Evolutionary conservation across 139 green algal genomes (phyloP), one percentile per base, ranked within the genome.

Genomic region (Zygnema circumcarinatum): DNA sequence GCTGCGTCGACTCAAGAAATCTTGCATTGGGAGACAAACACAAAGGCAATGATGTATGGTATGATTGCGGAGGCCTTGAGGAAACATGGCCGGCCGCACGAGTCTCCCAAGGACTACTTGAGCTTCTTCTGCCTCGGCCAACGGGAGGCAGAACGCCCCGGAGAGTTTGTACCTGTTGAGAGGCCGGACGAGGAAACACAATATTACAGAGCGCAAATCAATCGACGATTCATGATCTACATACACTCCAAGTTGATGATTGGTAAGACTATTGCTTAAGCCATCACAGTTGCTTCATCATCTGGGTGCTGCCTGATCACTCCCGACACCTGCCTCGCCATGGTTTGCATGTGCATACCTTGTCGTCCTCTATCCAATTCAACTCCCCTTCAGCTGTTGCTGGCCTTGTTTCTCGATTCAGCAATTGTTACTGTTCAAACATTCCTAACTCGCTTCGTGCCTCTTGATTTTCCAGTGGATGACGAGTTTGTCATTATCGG

Each of bases 41-140:
- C 93, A 1, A 88, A 93, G 74, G 22, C 79, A 80, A 83, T 88
- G 52, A 89, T 89, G 86, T 89, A 89, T 67, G 36, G 22, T 33
- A 2, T 83, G 1, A 89, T 89, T 38, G 80, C 86, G 1, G n/a
- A 81, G 38, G 86, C 86, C 2, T 22, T 89, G 41, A 29, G 2
- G 1, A 36, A n/a, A n/a, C 21, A 86, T 33, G 75, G 76, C n/a
- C 16, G 29, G 1, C n/a, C 84, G 29, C 67, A 81, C 29, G 87
- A 80, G 41, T 82, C 90, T n/a, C 93, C 93, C 22, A 81, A 22
- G 1, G 93, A 95, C 79, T 95, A 95, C 87, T 92, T 95, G 35
- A 80, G 88, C 78, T 95, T 95, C 90, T 94, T 92, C 88, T 94
- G 91, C 84, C 86, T 95, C 35, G 93, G 90, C 82, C 91, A 92